Percentiles rank a stretch among this genome's conserved stretches.
phyloP scores from a whole-genome alignment of 2,329 filamentous ascomycete genomes.

The Lasiodiplodia hormozganensis region DNA sequence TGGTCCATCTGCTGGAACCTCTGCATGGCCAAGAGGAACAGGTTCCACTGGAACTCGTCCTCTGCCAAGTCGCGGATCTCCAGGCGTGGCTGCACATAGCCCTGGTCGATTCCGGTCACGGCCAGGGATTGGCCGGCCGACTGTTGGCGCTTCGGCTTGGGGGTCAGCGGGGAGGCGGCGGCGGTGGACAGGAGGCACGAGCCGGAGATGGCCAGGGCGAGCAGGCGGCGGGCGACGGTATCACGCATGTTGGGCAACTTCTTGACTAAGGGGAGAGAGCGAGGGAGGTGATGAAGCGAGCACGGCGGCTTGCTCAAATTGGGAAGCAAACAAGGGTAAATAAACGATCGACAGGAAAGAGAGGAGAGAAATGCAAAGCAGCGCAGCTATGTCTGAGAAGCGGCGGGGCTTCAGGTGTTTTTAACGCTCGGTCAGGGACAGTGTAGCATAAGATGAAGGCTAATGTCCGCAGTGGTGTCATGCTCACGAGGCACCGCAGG shows the following conservation, averaged over 20 bases:
- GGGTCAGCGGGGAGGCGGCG: slow-evolving; percentile 3
- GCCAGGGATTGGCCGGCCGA: slow-evolving; percentile 30
- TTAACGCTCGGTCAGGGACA: slow-evolving; percentile 28
- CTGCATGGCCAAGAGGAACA: slow-evolving; percentile 77
- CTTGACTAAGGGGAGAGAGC: background rate
- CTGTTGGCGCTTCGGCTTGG: slow-evolving; percentile 1
- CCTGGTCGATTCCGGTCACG: slow-evolving; percentile 32
- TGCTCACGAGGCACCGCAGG: slow-evolving; percentile 23
- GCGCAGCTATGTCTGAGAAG: background rate
- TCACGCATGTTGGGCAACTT: slow-evolving; percentile 6
- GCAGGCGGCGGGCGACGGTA: background rate
- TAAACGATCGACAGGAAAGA: slow-evolving; percentile 15
- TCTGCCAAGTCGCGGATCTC: slow-evolving; percentile 74
- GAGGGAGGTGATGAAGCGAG: background rate
- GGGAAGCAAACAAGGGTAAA: slow-evolving; percentile 12
- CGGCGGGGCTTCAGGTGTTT: background rate
- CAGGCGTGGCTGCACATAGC: slow-evolving; percentile 55
- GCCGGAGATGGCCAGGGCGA: slow-evolving; percentile 24
- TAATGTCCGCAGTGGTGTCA: slow-evolving; percentile 27
- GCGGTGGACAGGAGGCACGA: slow-evolving; percentile 6
- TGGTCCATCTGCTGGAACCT: slow-evolving; percentile 74
- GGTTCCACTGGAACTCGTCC: slow-evolving; percentile 70
- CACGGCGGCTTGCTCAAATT: background rate
- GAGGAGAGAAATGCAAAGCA: slow-evolving; percentile 11
- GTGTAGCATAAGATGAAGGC: slow-evolving; percentile 19